Conservation (phyloP, 2,329 filamentous ascomycete species). For the Exophiala sp. region DNA sequence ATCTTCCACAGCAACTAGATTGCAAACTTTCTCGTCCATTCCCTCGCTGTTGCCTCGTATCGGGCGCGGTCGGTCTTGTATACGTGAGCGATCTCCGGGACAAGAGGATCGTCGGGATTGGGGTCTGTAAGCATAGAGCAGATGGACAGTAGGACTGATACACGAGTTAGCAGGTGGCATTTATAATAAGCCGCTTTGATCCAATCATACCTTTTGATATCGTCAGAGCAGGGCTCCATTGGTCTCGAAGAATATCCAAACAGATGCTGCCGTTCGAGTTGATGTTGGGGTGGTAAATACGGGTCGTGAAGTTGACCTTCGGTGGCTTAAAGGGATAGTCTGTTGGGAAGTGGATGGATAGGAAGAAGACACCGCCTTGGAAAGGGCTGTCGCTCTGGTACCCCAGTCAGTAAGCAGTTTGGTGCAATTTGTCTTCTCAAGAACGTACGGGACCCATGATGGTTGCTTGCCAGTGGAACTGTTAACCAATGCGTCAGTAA, state of each 20-base stretch:
- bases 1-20: constrained; percentile 56
- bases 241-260: constrained; percentile 94
- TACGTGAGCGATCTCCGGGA: constrained; percentile 97
- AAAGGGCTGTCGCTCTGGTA: constrained; percentile 91
- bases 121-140: constrained; percentile 99
- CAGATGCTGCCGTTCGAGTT: constrained; percentile 99
- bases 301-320: constrained; percentile 99
- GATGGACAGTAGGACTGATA: constrained; percentile 87
- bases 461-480: constrained; percentile 99
- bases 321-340: constrained; percentile 99
- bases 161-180: constrained; percentile 1
- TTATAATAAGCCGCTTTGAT: neutral
- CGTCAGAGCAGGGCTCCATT: constrained; percentile 97
- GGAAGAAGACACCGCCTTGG: constrained; percentile 97
- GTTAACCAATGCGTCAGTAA: constrained; percentile 35
- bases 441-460: constrained; percentile 97
- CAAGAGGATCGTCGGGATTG: constrained; percentile 97
- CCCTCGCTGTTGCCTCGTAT: constrained; percentile 93
- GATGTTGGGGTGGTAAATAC: constrained; percentile 99
- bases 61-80: constrained; percentile 98
- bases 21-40: constrained; percentile 99
- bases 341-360: constrained; percentile 98
- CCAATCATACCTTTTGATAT: constrained; percentile 82
- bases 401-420: neutral
- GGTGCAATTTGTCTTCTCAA: constrained; percentile 1